phyloP scores from a whole-genome alignment of 306 rosid genomes.

The Cyamopsis tetragonoloba region DNA sequence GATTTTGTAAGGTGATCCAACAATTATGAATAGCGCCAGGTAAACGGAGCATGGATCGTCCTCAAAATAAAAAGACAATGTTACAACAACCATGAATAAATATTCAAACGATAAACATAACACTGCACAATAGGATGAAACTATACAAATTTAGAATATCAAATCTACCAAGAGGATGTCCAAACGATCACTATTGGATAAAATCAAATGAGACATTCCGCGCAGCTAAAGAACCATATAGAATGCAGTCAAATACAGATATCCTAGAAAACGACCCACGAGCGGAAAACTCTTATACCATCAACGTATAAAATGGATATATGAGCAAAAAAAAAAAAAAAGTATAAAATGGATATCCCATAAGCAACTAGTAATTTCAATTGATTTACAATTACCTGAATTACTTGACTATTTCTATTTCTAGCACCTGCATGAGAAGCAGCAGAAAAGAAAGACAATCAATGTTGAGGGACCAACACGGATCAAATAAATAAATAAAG shows the following conservation, averaged over 20 bases:
- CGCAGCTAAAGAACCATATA: neutral
- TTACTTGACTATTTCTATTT: slow-evolving; percentile 35
- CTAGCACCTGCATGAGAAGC: slow-evolving; percentile 51
- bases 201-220: neutral
- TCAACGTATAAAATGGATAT: no score
- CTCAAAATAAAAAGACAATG: no score
- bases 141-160: neutral
- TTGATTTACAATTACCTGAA: slow-evolving; percentile 53
- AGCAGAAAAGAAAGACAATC: slow-evolving; percentile 1
- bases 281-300: neutral
- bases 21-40: no score
- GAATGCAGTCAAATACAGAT: neutral
- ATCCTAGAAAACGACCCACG: neutral
- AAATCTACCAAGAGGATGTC: neutral
- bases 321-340: slow-evolving; percentile 1
- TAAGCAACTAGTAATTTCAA: slow-evolving; percentile 14
- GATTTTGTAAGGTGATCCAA: no score
- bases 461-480: neutral
- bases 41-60: no score
- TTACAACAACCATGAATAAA: no score
- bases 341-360: neutral
- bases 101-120: neutral
- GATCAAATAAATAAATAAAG: neutral
- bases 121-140: neutral
- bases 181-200: neutral